Base-by-base conservation (phyloP, 2,329 filamentous ascomycete species). In the Spiromastix sp. region DNA sequence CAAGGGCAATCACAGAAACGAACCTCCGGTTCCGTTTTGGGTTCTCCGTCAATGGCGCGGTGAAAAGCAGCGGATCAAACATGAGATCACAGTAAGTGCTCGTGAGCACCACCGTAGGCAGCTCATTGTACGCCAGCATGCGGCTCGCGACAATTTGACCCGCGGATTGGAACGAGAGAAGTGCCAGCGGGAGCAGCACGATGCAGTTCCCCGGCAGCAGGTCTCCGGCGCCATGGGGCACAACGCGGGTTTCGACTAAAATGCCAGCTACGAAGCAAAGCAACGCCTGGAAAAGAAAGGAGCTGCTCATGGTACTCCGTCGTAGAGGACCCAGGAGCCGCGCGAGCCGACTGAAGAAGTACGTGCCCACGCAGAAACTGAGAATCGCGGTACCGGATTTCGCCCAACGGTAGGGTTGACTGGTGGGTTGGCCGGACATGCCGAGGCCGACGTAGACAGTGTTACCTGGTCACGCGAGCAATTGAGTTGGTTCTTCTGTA, bases 81-180 rank as follows among this genome's bases (percentile, higher is more conserved):
- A 44, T 43, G 25, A 50, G 43, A 36, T 52, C 49, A 35, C 45
- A 44, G 31, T 46, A 50, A 8, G 48, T 32, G 16, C 46, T 46
- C 21, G 49, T 52, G 25, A 52, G 40, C 5, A 51, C 49, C n/a
- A 49, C 47, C n/a, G 47, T 50, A 2, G 49, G 48, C 17, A 52
- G 36, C 25, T 51, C 49, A 12, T 45, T 38, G 20, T 48, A 29
- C 3, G 34, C 28, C 11, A 52, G 42, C 17, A 48, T 36, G n/a
- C 48, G 40, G n/a, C 45, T 48, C 3, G 50, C 38, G 12, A 46
- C 44, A 20, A 50, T 44, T 30, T 51, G 49, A 8, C 49, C 49
- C 6, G 47, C 46, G 11, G 43, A 42, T 33, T 51, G 44, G 36
- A 52, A 52, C n/a, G 49, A 41, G 19, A 52, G 42, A 1, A 51